Evolutionary conservation across 768 basidiomycete species (phyloP), one percentile per base, ranked within the genome.

Genomic region (Suillus decipiens): DNA sequence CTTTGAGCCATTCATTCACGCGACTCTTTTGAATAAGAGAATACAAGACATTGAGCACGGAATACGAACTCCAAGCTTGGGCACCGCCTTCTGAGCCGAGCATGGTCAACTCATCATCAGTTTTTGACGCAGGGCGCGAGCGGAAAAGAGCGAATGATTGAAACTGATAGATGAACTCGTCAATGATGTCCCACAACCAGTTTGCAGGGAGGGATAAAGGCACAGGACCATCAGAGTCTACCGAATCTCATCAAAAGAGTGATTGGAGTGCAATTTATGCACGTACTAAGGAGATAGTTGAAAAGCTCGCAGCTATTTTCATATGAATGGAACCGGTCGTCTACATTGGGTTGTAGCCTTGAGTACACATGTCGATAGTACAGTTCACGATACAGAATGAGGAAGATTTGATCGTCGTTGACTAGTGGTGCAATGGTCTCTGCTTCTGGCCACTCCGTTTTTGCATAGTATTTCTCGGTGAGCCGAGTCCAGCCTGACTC

Each of bases 101-200:
- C 82, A 95, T 83, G 56, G 82, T 72, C 43, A 95, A 82, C 74
- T 99, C 96, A 69, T 99, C 96, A 45, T 94, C 95, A 0, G 89
- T 86, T 79, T 97, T 98, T 57, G 82, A 81, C 65, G 92, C 90
- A 36, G 88, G 82, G 70, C 92, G 94, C 19, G 89, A 89, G 59
- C 95, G 82, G 90, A 95, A 99, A 43, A 92, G 87, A 67, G 93
- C 93, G 78, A 97, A 99, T 1, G 92, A 91, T 73, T 96, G 95
- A 81, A 95, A 99, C 74, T 99, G 96, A 78, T 97, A 99, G 69
- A 98, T 96, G 74, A 96, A 96, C 70, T 96, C 95, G 79, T 96
- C 94, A 71, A 96, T 89, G 75, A 96, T 95, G 71, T 96, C 95
- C 94, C 96, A 99, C 9, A 99, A 78, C 96, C 96, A 99, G 74